phyloP scores from a whole-genome alignment of 2,329 filamentous ascomycete genomes.

The Aspergillus terreus region DNA sequence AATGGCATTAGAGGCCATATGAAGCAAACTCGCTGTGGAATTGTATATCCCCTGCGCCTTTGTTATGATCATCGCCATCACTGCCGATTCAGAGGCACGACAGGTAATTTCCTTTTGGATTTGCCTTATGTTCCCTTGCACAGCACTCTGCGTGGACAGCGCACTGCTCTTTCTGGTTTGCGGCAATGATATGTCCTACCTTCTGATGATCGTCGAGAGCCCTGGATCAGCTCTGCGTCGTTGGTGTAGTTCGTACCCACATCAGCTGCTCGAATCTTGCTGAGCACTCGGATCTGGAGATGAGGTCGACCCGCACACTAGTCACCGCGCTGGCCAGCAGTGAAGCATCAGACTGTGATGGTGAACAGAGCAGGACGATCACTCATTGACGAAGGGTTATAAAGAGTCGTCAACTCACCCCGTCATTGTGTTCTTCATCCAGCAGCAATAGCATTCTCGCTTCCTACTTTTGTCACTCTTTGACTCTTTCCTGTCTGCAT shows the following conservation, averaged over 20 bases:
- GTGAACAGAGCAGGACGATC: neutral
- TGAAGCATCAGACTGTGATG: neutral
- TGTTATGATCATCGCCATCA: neutral
- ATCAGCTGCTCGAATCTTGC: too few species aligned
- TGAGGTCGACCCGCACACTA: neutral
- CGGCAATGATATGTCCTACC: neutral
- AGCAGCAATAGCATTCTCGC: slow-evolving; percentile 11
- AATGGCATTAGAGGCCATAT: too few species aligned
- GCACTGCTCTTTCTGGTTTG: neutral
- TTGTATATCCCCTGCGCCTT: neutral
- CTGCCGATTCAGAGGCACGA: slow-evolving; percentile 1
- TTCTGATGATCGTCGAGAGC: neutral
- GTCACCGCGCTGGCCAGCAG: neutral
- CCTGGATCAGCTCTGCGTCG: neutral
- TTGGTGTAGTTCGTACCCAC: neutral
- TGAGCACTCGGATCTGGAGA: neutral
- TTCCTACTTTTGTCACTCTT: slow-evolving; percentile 20
- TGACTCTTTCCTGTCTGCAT: slow-evolving; percentile 3
- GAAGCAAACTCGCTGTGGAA: too few species aligned
- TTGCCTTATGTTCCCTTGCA: neutral
- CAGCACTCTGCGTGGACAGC: neutral
- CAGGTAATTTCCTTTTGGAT: neutral
- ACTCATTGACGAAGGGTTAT: slow-evolving; percentile 9
- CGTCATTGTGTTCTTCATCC: slow-evolving; percentile 3
- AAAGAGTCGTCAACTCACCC: slow-evolving; percentile 1